phyloP scores from a whole-genome alignment of 2,329 filamentous ascomycete species.

The Pochonia chlamydosporia region DNA sequence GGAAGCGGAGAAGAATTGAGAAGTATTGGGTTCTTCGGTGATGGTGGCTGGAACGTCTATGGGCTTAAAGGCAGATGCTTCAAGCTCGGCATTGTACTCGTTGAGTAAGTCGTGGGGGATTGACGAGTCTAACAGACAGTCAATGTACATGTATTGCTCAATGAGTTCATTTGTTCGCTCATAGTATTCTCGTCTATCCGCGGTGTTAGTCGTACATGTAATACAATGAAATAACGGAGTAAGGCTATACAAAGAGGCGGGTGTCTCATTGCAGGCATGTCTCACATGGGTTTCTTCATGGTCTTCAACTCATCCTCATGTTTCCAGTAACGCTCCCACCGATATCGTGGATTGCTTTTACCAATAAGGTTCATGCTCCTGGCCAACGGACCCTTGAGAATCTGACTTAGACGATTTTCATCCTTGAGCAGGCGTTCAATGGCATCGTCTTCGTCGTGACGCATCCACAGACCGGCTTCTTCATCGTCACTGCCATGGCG shows the following conservation, averaged over 20 bases:
- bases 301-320: constrained; percentile 64
- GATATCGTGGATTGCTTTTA: constrained; percentile 78
- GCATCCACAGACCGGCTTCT: constrained; percentile 19
- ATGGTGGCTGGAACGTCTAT: constrained; percentile 68
- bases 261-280: background rate
- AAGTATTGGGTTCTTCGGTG: constrained; percentile 54
- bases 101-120: constrained; percentile 89
- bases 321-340: constrained; percentile 85
- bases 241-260: background rate
- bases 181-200: constrained; percentile 68
- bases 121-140: constrained; percentile 82
- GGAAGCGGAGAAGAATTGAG: constrained; percentile 18
- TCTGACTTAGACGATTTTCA: constrained; percentile 52
- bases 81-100: constrained; percentile 67
- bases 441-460: constrained; percentile 34
- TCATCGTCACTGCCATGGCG: constrained; percentile 24
- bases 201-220: background rate
- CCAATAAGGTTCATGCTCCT: constrained; percentile 83
- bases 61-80: constrained; percentile 46
- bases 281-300: constrained; percentile 66
- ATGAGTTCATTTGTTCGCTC: constrained; percentile 83
- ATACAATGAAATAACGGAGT: no score
- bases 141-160: constrained; percentile 90
- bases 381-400: constrained; percentile 65
- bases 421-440: constrained; percentile 41